Evolutionary conservation across 257 asterid species (phyloP).

Genomic region (Solanum medicagineum): DNA sequence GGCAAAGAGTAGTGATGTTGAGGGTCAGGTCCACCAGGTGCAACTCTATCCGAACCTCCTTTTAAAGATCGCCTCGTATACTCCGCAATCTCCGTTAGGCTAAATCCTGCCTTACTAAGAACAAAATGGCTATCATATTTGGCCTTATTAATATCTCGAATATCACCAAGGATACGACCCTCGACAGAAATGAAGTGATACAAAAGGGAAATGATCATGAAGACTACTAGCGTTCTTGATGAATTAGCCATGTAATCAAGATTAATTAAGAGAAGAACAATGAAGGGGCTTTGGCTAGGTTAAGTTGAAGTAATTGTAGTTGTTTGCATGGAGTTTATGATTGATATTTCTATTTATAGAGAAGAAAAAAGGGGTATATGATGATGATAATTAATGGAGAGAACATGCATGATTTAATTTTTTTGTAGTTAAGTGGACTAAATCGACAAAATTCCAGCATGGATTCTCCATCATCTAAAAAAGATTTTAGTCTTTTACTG

Average conservation of each 20-base stretch:
- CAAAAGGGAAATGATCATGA: background rate
- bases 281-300: background rate
- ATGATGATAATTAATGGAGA: slow-evolving; percentile 30
- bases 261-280: background rate
- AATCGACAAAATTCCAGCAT: background rate
- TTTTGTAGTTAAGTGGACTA: slow-evolving; percentile 17
- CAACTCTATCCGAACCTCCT: slow-evolving; percentile 4
- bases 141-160: background rate
- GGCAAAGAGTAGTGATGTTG: slow-evolving; percentile 24
- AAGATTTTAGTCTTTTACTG: background rate
- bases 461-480: background rate
- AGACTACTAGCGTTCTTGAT: background rate
- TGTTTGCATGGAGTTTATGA: slow-evolving; percentile 24
- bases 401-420: slow-evolving; percentile 15
- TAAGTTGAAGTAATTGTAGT: background rate
- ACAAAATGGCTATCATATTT: slow-evolving; percentile 1
- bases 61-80: slow-evolving; percentile 18
- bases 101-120: slow-evolving; percentile 19
- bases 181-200: background rate
- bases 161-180: slow-evolving; percentile 9
- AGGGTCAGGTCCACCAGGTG: slow-evolving; percentile 39
- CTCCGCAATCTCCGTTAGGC: slow-evolving; percentile 5
- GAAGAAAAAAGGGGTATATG: slow-evolving; percentile 6
- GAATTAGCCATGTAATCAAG: slow-evolving; percentile 16
- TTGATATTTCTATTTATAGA: slow-evolving; percentile 10